Evolutionary conservation across 1,284 basidiomycete species (phyloP), one percentile per base, ranked within the genome.

Genomic region (Tranzscheliella williamsii): DNA sequence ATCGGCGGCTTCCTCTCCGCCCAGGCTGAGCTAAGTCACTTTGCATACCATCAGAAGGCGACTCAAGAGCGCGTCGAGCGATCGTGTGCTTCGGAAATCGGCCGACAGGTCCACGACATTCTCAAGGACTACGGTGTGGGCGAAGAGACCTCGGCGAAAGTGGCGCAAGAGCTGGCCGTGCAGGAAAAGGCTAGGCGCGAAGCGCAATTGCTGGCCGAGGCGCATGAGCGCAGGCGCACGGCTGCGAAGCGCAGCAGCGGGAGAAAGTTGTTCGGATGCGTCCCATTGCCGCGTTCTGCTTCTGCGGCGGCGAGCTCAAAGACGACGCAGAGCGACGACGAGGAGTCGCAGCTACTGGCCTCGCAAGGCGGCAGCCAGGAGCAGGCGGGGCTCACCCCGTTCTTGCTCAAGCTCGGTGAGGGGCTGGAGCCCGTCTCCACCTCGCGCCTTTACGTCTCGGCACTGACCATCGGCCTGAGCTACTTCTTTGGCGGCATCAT

Each of bases 1-100:
- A 89, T 97, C 38, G 94, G 94, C 47, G 94, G 94, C 20, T 96
- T 94, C 83, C 86, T 98, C 45, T 91, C 91, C 2, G 91, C 93
- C 0, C 91, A 97, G 79, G 89, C 94, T 29, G 94, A 98, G 79
- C 85, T 91, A 40, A 91, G 96, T 78, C 89, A 94, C 45, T 73
- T 65, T 27, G 58, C 61, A 2, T 68, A 48, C 48, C 52, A 63
- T 24, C 40, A 50, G 16, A 56, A 42, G 12, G 34, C 34, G 2
- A 74, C 68, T 0, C 82, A 86, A 44, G 84, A 86, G n/a, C 86
- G 93, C 31, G 91, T 97, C 13, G 78, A 84, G 5, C 85, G 90
- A 15, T 90, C 87, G 41, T 97, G 94, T 77, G 84, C 86, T 17
- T 90, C 90, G 46, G 93, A 97, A 81, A 89, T 97, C 85, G 91